Evolutionary conservation across 495 filamentous ascomycete species (phyloP), one percentile per base, ranked within the genome.

Genomic region (Cudoniella acicularis): DNA sequence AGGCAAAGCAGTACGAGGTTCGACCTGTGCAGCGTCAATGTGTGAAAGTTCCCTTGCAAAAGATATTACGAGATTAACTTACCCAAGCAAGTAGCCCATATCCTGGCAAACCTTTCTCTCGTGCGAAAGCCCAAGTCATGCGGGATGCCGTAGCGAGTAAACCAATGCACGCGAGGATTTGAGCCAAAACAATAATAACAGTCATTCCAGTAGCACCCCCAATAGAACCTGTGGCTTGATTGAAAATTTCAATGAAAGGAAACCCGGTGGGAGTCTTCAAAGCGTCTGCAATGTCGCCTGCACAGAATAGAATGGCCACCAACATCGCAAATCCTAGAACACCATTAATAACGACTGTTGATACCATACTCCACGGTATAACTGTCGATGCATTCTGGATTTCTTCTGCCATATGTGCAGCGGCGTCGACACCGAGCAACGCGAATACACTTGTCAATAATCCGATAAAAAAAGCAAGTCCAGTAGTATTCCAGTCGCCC

Each of bases 321-420:
- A 76, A 69, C 64, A 78, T 73, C 13, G 67, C 68, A 54, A 79
- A 72, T 9, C 76, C 78, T 13, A 77, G 62, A 36, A 70, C 42
- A 17, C 76, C 73, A 61, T 81, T 82, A 13, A 81, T 17, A 4
- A 47, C 4, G 8, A 47, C 20, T 4, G 43, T 9, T 17, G 4
- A 8, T 17, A 47, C 4, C 43, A 47, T 47, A 8, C 8, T 21
- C 43, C 43, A 21, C 13, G 43, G 43, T 17, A 47, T 4, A 17
- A 21, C 17, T 8, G 8, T 8, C 1, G 75, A 62, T 0, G 80
- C 79, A 52, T 76, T 73, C 1, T 72, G 60, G 40, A 82, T 74
- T 59, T 84, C 81, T 57, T 84, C 81, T 16, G 80, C 26, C 79
- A 82, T 82, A 72, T 82, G 69, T 13, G 69, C 67, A 30, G 65